Evolutionary conservation across 2,329 filamentous ascomycete species (phyloP), one percentile per base, ranked within the genome.

Genomic region (Lasiodiplodia sp.): DNA sequence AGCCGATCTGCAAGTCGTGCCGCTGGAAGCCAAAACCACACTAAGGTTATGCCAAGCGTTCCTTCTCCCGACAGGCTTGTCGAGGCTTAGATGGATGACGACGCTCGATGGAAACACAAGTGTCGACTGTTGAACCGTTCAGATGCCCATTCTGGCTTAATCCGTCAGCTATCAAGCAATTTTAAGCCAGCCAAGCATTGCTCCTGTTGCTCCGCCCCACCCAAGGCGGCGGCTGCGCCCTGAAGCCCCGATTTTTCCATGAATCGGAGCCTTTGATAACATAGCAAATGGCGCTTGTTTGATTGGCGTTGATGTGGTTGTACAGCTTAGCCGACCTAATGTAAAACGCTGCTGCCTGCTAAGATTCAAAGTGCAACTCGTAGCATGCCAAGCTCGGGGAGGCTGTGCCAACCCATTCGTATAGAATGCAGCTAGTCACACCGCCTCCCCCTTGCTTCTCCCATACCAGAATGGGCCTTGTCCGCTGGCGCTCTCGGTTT

Each of bases 1-100:
- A 85, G n/a, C 83, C 84, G 70, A 97, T 89, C 0, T 93, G 93
- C 10, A 95, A 82, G 77, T 97, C 93, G 76, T 97, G 97, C 82
- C 91, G 93, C 25, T 91, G 86, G 82, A 97, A 97, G 3, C 90
- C 87, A 72, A 95, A 89, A 34, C 77, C 90, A 89, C 21, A 92
- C 87, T 44, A 87, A 87, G 53, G 89, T 80, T 12, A 90, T 86
- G 7, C 6, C 49, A 52, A 52, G 49, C 16, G 5, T 10, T 23
- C 49, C 11, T 21, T 51, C n/a, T 23, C n/a, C 23, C 3, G 18
- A 23, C 12, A 5, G n/a, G n/a, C 49, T 12, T 21, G n/a, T 34
- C 49, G 49, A 55, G 52, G 52, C 52, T 55, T 55, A 34, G 52
- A 16, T 55, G 25, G 52, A 18, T 55, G 52, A 55, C 52, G 52